Base-by-base conservation (phyloP, 352 stramenopile genomes). In the Stramenopiles sp. region DNA sequence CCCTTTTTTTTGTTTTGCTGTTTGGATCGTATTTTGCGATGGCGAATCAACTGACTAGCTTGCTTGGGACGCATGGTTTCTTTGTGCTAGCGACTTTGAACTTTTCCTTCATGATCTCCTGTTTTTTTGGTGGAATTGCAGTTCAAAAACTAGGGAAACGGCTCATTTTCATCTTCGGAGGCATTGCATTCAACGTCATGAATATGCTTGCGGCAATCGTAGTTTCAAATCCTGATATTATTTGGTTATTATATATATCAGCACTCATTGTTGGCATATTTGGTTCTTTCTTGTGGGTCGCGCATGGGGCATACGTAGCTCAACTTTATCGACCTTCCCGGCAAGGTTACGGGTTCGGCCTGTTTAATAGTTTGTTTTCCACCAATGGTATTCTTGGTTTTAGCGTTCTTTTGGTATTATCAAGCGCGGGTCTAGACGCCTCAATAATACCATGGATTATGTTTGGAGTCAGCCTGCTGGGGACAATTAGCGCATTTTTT, bases 361-460 rank as follows among this genome's bases (percentile, higher is more conserved):
- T 33, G 14, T 78, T 78, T 33, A 78, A 78, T 78, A 8, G 30
- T 14, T 33, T 78, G 31, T 78, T 78, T 78, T 78, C 71, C 8
- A 78, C 14, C 30, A 78, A 78, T 33, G 71, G 71, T 31, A 33
- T 78, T 33, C 4, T 31, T 31, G 71, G 30, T 4, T 78, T 33
- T 78, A 14, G 30, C 4, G 4, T 78, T 33, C 14, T 78, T 14
- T 33, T 78, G 8, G 22, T 78, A 14, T 33, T 78, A 33, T 4
- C 30, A 31, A 31, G 31, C 8, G 71, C 22, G 1, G 71, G 71
- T 31, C 4, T 78, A 14, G 30, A 31, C 22, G 8, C 4, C 8
- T 4, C 4, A 78, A 78, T 14, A 31, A 33, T 78, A 33, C 8
- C 14, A 14, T 78, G 71, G 71, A 33, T 78, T 33, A 14, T 78